Evolutionary conservation across 2,329 filamentous ascomycete species (phyloP).

Genomic region (Neospermospora avenae): DNA sequence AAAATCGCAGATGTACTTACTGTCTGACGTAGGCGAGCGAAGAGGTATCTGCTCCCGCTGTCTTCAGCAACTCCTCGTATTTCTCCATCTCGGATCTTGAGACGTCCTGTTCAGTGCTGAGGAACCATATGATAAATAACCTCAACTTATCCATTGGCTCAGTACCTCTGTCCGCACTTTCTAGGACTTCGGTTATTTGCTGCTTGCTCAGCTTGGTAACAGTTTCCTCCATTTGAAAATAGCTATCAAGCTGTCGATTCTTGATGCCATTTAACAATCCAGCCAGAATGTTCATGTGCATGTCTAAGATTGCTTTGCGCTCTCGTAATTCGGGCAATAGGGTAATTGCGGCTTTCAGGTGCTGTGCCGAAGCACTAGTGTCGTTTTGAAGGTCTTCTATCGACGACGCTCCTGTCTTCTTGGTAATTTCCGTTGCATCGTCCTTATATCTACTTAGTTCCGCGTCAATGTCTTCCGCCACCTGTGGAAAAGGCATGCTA

Average conservation of each 20-base stretch:
- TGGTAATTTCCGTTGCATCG: constrained; percentile 89
- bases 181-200: constrained; percentile 84
- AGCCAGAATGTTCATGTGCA: constrained; percentile 98
- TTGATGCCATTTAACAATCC: constrained; percentile 78
- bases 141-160: constrained; percentile 86
- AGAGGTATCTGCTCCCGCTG: constrained; percentile 71
- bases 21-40: constrained; percentile 84
- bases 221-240: constrained; percentile 91
- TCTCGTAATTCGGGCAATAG: constrained; percentile 87
- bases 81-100: constrained; percentile 76
- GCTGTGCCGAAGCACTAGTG: constrained; percentile 82
- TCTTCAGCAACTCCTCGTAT: constrained; percentile 79
- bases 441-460: constrained; percentile 95
- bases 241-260: constrained; percentile 91
- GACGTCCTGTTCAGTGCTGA: constrained; percentile 89
- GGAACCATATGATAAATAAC: constrained; percentile 94
- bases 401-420: constrained; percentile 88
- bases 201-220: constrained; percentile 87
- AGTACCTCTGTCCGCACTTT: constrained; percentile 75
- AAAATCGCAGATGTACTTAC: constrained; percentile 44
- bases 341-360: constrained; percentile 94
- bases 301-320: constrained; percentile 88
- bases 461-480: constrained; percentile 92
- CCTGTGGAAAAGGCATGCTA: constrained; percentile 85
- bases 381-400: constrained; percentile 92